These are phyloP conservation scores for Ehretia macrophylla DNA, from an alignment of 257 asterid genomes.

Conservation along the genomic window DNA sequence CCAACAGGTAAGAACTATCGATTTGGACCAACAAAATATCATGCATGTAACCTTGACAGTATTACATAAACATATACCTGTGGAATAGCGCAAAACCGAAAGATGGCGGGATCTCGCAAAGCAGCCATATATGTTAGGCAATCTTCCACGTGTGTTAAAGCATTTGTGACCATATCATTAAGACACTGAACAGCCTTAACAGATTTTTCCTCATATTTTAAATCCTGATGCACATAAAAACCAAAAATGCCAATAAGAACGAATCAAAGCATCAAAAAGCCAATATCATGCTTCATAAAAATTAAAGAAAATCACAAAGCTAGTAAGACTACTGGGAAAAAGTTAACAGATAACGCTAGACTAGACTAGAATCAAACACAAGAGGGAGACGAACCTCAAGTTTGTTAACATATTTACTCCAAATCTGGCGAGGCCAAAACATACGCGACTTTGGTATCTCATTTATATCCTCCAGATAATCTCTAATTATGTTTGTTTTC, in stretches of 20 bases:
- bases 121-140: slow-evolving; percentile 68
- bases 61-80: slow-evolving; percentile 48
- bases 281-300: neutral
- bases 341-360: neutral
- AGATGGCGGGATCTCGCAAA: slow-evolving; percentile 77
- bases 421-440: slow-evolving; percentile 98
- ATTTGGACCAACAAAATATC: too few relatives aligned
- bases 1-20: neutral
- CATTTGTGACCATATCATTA: slow-evolving; percentile 95
- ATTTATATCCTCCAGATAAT: slow-evolving; percentile 91
- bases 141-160: slow-evolving; percentile 79
- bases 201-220: slow-evolving; percentile 76
- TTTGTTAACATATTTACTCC: slow-evolving; percentile 89
- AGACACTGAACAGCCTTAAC: slow-evolving; percentile 90
- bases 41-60: too few relatives aligned
- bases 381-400: slow-evolving; percentile 61
- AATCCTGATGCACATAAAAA: slow-evolving; percentile 50
- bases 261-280: neutral
- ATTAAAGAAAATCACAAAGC: neutral
- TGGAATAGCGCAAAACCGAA: slow-evolving; percentile 94
- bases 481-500: slow-evolving; percentile 96
- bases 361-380: neutral
- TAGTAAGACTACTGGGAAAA: neutral
- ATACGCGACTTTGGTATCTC: slow-evolving; percentile 97
- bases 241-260: slow-evolving; percentile 3